A percentile compares a stretch with the other conserved stretches of the same genome.
Evolutionary conservation across 2,329 filamentous ascomycete species (phyloP).

Genomic region (Ceratocystis papillata): DNA sequence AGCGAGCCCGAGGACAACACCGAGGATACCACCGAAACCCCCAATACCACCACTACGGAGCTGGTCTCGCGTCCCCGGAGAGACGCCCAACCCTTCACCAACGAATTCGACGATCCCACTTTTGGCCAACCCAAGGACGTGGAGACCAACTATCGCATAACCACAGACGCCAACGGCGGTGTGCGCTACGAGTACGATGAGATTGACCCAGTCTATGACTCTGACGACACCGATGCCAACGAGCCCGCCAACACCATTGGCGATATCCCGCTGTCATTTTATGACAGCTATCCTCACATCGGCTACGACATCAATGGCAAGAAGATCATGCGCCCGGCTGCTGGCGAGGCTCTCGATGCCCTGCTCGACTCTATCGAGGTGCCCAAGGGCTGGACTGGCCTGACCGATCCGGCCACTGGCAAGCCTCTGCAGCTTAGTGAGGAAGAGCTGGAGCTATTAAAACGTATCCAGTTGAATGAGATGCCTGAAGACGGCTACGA

Average conservation of each 20-base stretch:
- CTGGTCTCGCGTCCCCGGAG: constrained; percentile 26
- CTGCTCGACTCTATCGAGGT: constrained; percentile 93
- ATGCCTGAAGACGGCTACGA: constrained; percentile 80
- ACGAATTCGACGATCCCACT: constrained; percentile 30
- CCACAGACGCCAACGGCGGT: constrained; percentile 81
- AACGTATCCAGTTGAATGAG: constrained; percentile 80
- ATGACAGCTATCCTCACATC: constrained; percentile 95
- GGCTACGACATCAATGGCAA: constrained; percentile 98
- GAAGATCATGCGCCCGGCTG: constrained; percentile 91
- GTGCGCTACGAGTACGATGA: constrained; percentile 86
- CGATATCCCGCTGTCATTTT: constrained; percentile 85
- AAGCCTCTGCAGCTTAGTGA: constrained; percentile 79
- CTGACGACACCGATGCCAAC: constrained; percentile 79
- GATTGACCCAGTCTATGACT: constrained; percentile 90
- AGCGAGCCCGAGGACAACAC: constrained; percentile 33
- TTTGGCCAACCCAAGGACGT: constrained; percentile 18
- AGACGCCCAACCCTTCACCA: constrained; percentile 29
- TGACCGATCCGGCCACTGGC: constrained; percentile 88
- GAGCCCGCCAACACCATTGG: constrained; percentile 83
- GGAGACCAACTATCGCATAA: constrained; percentile 41
- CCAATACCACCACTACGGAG: constrained; percentile 34
- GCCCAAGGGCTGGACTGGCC: constrained; percentile 91
- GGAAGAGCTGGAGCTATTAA: constrained; percentile 80
- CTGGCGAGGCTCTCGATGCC: constrained; percentile 84
- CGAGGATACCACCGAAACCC: constrained; percentile 33